Base-by-base conservation (phyloP, 129 eudicot species). In the Scalesia atractyloides region DNA sequence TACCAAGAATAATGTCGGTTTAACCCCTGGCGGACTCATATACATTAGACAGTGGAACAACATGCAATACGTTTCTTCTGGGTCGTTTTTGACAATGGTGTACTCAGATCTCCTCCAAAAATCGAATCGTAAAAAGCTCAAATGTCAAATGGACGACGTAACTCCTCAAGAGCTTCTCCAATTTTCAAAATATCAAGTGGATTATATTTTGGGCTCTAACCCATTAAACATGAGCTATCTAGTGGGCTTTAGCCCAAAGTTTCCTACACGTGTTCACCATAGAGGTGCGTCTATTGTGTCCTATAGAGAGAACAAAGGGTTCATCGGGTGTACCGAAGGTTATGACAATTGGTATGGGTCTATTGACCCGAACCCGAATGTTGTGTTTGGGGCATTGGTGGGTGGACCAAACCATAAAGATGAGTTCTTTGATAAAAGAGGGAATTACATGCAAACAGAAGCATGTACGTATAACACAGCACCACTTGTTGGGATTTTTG, bases 251-350 rank as follows among this genome's bases (percentile, higher is more conserved):
- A 91, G 96, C 19, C 81, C 87, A 1, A 80, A 53, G 10, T 89
- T 76, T 39, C 96, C 91, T 18, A 75, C 61, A 0, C 68, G 83
- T 73, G 91, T 92, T 66, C 97, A 91, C 85, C 97, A 91, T 73
- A 88, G 97, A 76, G 94, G 86, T 19, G 88, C 96, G 16, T 92
- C 97, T 0, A 72, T 82, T 20, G 86, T 68, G 66, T 81, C 96
- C 0, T 84, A 81, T 61, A 79, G 78, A 64, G 85, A 83, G 34
- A 75, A 79, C 65, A 89, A 86, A 62, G 94, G 81, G 65, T 86
- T 86, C 79, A 86, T 83, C n/a, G 98, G 96, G 69, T 92, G 98
- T 82, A 87, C 90, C 63, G 91, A 85, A 36, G 95, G 98, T 19
- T 86, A 86, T 65, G 87, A 89, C 68, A 69, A 50, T 26, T 92